Conservation (phyloP, 192 early-diverging fungal genomes). For the Coemansia sp. region DNA sequence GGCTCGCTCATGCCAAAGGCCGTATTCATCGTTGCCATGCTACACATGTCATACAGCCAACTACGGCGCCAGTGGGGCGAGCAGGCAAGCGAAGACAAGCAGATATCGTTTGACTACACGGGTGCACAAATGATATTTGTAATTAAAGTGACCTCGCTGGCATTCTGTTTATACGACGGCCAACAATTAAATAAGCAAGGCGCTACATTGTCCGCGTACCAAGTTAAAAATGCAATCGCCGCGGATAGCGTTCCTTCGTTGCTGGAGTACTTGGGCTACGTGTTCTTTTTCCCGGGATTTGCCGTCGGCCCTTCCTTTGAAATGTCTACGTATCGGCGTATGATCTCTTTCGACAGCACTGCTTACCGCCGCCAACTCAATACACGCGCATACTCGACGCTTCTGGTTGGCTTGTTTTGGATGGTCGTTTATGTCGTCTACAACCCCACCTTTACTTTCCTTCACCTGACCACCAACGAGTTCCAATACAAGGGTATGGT, state of each 20-base stretch:
- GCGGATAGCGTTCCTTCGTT: constrained; percentile 61
- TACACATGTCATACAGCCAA: constrained; percentile 66
- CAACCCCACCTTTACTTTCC: constrained; percentile 16
- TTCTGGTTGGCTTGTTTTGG: constrained; percentile 42
- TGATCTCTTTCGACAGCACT: constrained; percentile 53
- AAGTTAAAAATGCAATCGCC: constrained; percentile 64
- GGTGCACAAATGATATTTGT: constrained; percentile 94
- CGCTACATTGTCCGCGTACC: constrained; percentile 59
- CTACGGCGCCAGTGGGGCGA: constrained; percentile 41
- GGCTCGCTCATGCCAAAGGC: constrained; percentile 58
- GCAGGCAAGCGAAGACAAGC: constrained; percentile 16
- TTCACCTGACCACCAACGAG: constrained; percentile 21
- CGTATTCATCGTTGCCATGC: constrained; percentile 66
- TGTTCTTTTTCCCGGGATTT: constrained; percentile 88
- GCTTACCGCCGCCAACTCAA: constrained; percentile 16
- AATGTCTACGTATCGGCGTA: constrained; percentile 57
- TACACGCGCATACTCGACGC: constrained; percentile 26
- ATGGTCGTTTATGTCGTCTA: constrained; percentile 41
- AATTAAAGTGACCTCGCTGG: constrained; percentile 90
- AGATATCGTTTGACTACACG: constrained; percentile 78
- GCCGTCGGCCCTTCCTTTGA: constrained; percentile 87
- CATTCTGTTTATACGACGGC: constrained; percentile 84
- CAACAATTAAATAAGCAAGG: constrained; percentile 19
- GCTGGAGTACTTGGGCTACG: constrained; percentile 82
- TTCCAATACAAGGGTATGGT: constrained; percentile 17